These are phyloP conservation scores for Dichotomopilus funicola DNA, from an alignment of 2,329 filamentous ascomycete genomes.

Conservation along the genomic window DNA sequence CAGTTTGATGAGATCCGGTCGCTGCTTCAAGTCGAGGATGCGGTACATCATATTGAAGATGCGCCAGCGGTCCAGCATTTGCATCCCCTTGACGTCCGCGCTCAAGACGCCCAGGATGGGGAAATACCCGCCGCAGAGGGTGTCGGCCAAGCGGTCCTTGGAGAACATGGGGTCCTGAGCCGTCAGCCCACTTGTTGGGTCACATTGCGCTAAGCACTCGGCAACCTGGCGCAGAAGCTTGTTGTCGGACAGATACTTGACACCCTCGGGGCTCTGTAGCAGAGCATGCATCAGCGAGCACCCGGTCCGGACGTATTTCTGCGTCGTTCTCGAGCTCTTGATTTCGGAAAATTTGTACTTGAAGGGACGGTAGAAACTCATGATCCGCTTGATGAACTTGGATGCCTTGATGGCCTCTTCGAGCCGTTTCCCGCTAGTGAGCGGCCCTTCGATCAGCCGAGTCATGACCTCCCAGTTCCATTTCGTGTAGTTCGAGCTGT, in stretches of 20 bases:
- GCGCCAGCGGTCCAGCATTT: conserved; percentile 90
- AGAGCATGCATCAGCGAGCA: conserved; percentile 83
- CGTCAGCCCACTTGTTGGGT: conserved; percentile 71
- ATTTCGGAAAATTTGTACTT: conserved; percentile 92
- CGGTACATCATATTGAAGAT: conserved; percentile 99
- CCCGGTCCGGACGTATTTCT: conserved; percentile 86
- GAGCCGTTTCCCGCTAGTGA: conserved; percentile 83
- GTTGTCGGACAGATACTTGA: conserved; percentile 80
- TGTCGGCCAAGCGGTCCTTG: conserved; percentile 73
- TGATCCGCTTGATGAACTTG: conserved; percentile 90
- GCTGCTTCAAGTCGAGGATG: conserved; percentile 84
- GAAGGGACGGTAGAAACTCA: conserved; percentile 94
- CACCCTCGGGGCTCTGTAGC: conserved; percentile 77
- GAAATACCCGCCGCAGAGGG: conserved; percentile 88
- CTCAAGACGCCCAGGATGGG: conserved; percentile 84
- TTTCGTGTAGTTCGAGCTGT: conserved; percentile 83
- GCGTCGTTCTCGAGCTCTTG: conserved; percentile 83
- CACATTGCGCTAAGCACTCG: conserved; percentile 91
- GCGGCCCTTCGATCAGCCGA: conserved; percentile 83
- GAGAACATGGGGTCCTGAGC: conserved; percentile 88
- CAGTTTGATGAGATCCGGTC: conserved; percentile 84
- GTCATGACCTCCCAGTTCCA: conserved; percentile 97
- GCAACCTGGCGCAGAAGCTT: conserved; percentile 91
- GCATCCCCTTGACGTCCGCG: conserved; percentile 71
- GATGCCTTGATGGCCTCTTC: conserved; percentile 92